These are phyloP conservation scores for Aphanomyces stellatus DNA, from an alignment of 352 stramenopile genomes.

Conservation along the genomic window DNA sequence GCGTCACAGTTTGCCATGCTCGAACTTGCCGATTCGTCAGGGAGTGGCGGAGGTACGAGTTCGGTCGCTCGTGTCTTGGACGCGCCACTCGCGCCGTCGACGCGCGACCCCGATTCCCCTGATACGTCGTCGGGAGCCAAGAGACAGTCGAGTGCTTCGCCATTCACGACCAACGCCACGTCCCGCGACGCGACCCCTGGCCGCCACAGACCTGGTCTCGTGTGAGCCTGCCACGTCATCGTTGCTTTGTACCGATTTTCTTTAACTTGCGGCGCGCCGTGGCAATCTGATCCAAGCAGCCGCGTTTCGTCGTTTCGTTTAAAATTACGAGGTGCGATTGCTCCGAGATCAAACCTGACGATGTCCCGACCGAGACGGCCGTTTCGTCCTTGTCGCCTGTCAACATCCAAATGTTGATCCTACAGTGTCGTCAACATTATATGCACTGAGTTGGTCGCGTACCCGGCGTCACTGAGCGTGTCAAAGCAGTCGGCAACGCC, in stretches of 20 bases:
- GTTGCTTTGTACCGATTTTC: conserved; percentile 7
- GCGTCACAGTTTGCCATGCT: too few relatives aligned
- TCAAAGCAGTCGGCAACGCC: conserved; percentile 94
- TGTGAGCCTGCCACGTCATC: not conserved
- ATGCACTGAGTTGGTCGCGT: too few relatives aligned
- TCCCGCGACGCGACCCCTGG: conserved; percentile 62
- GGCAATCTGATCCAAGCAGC: conserved; percentile 13
- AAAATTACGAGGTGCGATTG: conserved; percentile 46
- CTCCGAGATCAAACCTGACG: conserved; percentile 86
- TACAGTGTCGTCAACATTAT: not conserved
- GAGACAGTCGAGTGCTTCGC: conserved; percentile 68
- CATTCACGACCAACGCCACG: conserved; percentile 72
- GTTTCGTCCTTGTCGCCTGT: conserved; percentile 99
- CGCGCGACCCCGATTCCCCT: not conserved
- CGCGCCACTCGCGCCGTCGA: not conserved
- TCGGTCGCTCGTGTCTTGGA: not conserved
- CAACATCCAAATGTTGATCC: conserved; percentile 98
- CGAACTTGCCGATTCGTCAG: too few relatives aligned
- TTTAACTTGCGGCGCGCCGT: conserved; percentile 10
- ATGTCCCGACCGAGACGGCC: conserved; percentile 97
- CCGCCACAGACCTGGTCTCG: conserved; percentile 57
- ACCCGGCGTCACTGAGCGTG: conserved; percentile 87
- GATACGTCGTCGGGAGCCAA: conserved; percentile 30
- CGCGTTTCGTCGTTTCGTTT: conserved; percentile 13
- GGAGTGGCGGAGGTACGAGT: too few relatives aligned